Evolutionary conservation across 2,329 filamentous ascomycete genomes (phyloP).

Genomic region (Aspergillus quadricinctus): DNA sequence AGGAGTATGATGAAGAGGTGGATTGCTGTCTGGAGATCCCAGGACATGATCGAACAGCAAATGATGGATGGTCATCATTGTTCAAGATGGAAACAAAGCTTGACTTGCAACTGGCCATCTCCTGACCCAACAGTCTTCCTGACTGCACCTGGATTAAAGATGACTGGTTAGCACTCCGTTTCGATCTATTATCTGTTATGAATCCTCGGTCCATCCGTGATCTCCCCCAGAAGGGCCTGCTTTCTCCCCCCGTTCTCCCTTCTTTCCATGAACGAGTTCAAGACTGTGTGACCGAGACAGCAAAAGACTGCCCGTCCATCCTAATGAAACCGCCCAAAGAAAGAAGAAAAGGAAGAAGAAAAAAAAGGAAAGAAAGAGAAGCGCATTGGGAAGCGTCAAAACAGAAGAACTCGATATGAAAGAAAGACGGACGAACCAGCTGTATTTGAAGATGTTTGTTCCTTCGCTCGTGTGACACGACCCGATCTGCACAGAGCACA

Average conservation of each 20-base stretch:
- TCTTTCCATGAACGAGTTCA: background rate
- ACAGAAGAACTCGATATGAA: slow-evolving; percentile 6
- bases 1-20: slow-evolving; percentile 16
- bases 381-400: background rate
- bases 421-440: slow-evolving; percentile 23
- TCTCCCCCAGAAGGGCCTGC: background rate
- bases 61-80: slow-evolving; percentile 46
- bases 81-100: slow-evolving; percentile 44
- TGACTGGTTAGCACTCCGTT: background rate
- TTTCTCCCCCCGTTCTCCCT: background rate
- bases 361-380: slow-evolving; percentile 1
- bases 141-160: slow-evolving; percentile 6
- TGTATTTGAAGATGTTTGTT: slow-evolving; percentile 31
- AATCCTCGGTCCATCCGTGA: background rate
- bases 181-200: background rate
- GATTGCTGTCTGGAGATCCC: slow-evolving; percentile 19
- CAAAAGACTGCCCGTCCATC: background rate
- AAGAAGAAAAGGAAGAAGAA: slow-evolving; percentile 1
- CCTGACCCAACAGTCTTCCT: slow-evolving; percentile 2
- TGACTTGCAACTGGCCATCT: slow-evolving; percentile 31
- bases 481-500: slow-evolving; percentile 24
- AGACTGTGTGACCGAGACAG: background rate
- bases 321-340: background rate
- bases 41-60: slow-evolving; percentile 37
- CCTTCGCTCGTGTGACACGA: slow-evolving; percentile 29